These are phyloP conservation scores for Areca catechu DNA, from an alignment of 176 grass and related monocot species.

Conservation along the genomic window DNA sequence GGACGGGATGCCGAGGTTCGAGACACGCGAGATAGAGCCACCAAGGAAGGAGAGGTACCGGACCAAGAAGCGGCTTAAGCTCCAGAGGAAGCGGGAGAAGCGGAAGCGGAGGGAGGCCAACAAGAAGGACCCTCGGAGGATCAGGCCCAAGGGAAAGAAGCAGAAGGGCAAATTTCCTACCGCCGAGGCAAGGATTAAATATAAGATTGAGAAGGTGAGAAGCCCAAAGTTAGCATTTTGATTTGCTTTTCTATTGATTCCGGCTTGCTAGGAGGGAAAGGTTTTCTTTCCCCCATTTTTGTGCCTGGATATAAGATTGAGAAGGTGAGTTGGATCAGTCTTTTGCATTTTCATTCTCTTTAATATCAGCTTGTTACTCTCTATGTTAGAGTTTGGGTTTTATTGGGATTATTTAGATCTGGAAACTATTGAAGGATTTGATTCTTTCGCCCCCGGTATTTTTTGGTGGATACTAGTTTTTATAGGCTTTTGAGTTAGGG, in stretches of 20 bases:
- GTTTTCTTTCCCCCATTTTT: no score
- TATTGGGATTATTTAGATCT: no score
- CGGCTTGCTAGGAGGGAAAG: no score
- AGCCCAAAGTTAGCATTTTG: neutral
- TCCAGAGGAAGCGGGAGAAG: conserved; percentile 73
- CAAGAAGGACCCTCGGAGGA: conserved; percentile 70
- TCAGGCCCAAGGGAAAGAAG: conserved; percentile 78
- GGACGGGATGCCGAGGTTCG: conserved; percentile 69
- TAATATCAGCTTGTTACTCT: no score
- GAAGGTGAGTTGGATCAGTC: no score
- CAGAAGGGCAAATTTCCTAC: conserved; percentile 76
- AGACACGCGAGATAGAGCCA: conserved; percentile 72
- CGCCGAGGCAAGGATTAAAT: conserved; percentile 57
- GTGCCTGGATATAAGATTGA: no score
- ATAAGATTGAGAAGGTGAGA: conserved; percentile 88
- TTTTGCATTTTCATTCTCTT: no score
- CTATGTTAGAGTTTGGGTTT: no score
- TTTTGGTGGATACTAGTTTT: no score
- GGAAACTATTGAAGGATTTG: no score
- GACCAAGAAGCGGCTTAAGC: conserved; percentile 72
- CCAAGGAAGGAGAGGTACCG: conserved; percentile 52
- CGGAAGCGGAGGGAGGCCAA: conserved; percentile 61
- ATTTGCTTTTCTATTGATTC: conserved; percentile 1
- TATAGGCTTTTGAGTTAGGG: no score
- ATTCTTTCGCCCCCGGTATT: no score